phyloP scores from a whole-genome alignment of 805 yeast species.

The Wickerhamomyces alni region DNA sequence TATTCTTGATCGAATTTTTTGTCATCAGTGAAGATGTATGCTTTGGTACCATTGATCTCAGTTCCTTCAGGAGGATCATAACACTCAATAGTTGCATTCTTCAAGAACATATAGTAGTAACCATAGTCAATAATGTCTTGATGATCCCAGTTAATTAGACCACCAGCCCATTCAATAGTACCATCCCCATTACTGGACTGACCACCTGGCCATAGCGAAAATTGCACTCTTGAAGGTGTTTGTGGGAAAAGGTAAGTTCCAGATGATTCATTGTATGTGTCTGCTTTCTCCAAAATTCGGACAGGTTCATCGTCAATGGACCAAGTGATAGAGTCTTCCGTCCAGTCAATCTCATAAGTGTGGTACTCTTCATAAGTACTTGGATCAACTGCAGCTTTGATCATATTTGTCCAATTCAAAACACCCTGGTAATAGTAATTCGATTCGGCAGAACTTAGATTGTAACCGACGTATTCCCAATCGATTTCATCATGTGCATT shows the following conservation, averaged over 20 bases:
- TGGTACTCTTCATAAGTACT: constrained; percentile 64
- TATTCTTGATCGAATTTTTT: constrained; percentile 41
- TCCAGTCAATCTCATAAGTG: constrained; percentile 77
- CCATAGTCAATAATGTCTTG: constrained; percentile 69
- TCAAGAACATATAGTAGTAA: constrained; percentile 65
- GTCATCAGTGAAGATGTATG: constrained; percentile 49
- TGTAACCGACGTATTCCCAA: constrained; percentile 78
- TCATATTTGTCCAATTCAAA: constrained; percentile 58
- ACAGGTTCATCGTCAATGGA: constrained; percentile 58
- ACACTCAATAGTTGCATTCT: constrained; percentile 56
- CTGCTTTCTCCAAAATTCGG: constrained; percentile 57
- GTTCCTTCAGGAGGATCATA: constrained; percentile 44
- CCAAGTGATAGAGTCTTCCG: constrained; percentile 67
- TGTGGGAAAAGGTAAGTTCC: constrained; percentile 57
- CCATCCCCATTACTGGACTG: constrained; percentile 43
- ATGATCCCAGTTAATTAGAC: constrained; percentile 77
- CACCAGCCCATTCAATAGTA: constrained; percentile 85
- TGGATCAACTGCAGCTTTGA: constrained; percentile 34
- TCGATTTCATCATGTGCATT: constrained; percentile 90
- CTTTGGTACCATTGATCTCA: constrained; percentile 34
- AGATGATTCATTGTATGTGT: constrained; percentile 58
- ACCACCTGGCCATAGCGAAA: constrained; percentile 81
- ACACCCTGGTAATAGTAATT: constrained; percentile 78
- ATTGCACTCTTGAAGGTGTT: constrained; percentile 68
- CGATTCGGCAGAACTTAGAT: constrained; percentile 60